Conservation (phyloP, 768 basidiomycete species). For the Chalciporus pseudorubinellus region DNA sequence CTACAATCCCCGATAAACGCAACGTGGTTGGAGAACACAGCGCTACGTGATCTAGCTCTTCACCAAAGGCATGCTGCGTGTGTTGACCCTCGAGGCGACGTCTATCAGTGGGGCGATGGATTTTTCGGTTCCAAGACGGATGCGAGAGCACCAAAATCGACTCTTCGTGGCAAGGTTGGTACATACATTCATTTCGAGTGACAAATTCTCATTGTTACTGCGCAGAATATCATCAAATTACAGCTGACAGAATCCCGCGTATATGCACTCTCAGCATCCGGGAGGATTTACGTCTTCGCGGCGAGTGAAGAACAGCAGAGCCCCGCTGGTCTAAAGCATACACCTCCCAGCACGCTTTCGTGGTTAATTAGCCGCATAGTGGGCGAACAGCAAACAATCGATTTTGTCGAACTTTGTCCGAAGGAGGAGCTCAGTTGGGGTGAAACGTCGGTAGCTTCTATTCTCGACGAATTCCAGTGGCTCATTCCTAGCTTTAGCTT, state of each 20-base stretch:
- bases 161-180: conserved; percentile 63
- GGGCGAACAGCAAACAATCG: conserved; percentile 45
- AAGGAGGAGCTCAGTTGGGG: conserved; percentile 53
- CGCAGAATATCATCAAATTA: conserved; percentile 66
- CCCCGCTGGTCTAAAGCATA: conserved; percentile 36
- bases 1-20: conserved; percentile 51
- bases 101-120: conserved; percentile 80
- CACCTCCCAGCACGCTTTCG: conserved; percentile 49
- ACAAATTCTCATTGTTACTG: neutral
- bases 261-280: conserved; percentile 77
- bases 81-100: conserved; percentile 75
- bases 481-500: conserved; percentile 47
- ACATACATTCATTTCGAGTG: neutral
- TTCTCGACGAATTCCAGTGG: too few species aligned
- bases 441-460: conserved; percentile 53
- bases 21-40: conserved; percentile 62
- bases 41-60: conserved; percentile 70
- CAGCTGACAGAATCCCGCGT: conserved; percentile 59
- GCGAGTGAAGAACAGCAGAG: conserved; percentile 49
- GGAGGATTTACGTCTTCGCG: conserved; percentile 70
- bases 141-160: conserved; percentile 43
- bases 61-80: conserved; percentile 69
- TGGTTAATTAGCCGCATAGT: conserved; percentile 61
- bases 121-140: conserved; percentile 43
- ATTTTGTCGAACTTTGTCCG: conserved; percentile 62